Percentiles rank a stretch among this genome's conserved stretches.
phyloP scores from a whole-genome alignment of 805 yeast genomes.

The Saccharomycopsis amapae region DNA sequence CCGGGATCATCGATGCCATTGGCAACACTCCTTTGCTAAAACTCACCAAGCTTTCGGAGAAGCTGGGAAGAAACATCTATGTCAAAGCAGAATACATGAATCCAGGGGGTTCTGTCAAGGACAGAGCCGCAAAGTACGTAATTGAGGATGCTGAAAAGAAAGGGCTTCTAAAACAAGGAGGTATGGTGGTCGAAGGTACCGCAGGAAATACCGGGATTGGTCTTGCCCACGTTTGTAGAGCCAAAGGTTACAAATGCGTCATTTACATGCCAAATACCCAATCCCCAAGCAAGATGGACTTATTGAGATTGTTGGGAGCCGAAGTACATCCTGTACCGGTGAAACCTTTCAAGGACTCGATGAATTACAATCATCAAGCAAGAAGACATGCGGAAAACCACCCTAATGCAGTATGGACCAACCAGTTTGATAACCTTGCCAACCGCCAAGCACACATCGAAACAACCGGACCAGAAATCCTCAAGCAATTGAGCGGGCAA shows the following conservation, averaged over 20 bases:
- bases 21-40: constrained; percentile 88
- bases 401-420: constrained; percentile 85
- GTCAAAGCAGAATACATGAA: constrained; percentile 91
- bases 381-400: constrained; percentile 70
- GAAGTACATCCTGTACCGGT: constrained; percentile 88
- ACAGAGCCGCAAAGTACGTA: constrained; percentile 77
- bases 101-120: constrained; percentile 92
- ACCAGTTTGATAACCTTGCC: constrained; percentile 84
- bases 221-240: constrained; percentile 70
- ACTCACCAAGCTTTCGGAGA: constrained; percentile 47
- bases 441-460: constrained; percentile 84
- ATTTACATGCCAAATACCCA: constrained; percentile 92
- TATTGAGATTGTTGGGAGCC: constrained; percentile 70
- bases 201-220: constrained; percentile 98
- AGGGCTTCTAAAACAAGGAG: constrained; percentile 64
- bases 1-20: constrained; percentile 62
- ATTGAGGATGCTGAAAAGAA: constrained; percentile 70
- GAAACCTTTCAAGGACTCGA: constrained; percentile 72
- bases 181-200: constrained; percentile 87
- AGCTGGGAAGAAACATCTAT: constrained; percentile 64
- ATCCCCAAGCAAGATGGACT: constrained; percentile 70
- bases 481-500: constrained; percentile 73
- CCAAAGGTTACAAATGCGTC: constrained; percentile 77
- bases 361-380: constrained; percentile 84
- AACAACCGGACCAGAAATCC: constrained; percentile 89